Conservation (phyloP, 1,284 basidiomycete species). For the Cutaneotrichosporon sp. region DNA sequence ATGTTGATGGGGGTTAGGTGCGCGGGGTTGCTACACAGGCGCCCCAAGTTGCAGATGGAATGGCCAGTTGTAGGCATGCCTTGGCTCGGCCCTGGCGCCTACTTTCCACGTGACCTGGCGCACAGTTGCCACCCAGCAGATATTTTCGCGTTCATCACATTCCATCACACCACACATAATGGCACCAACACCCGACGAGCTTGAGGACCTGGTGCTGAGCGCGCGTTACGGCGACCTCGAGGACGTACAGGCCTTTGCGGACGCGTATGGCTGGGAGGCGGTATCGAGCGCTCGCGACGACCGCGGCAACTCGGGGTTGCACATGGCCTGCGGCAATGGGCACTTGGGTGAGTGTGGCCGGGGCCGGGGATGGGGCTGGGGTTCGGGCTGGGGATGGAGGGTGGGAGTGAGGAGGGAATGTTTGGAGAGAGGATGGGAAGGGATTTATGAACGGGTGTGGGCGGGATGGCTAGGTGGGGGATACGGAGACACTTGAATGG, state of each 20-base stretch:
- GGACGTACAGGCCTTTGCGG: conserved; percentile 67
- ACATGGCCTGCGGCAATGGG: conserved; percentile 83
- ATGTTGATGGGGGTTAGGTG: background rate
- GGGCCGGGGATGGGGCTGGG: no score
- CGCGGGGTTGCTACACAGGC: no score
- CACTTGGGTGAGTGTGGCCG: conserved; percentile 65
- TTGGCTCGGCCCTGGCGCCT: background rate
- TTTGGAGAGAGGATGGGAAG: background rate
- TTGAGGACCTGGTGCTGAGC: conserved; percentile 73
- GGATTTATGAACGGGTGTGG: no score
- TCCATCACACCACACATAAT: conserved; percentile 12
- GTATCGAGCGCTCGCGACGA: conserved; percentile 66
- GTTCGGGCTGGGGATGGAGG: no score
- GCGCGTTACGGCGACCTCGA: conserved; percentile 81
- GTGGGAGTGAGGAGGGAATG: no score
- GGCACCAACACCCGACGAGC: conserved; percentile 58
- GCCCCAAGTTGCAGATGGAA: background rate
- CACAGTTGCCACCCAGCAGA: conserved; percentile 10
- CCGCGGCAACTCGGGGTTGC: conserved; percentile 71
- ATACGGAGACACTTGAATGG: no score
- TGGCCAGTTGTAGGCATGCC: background rate
- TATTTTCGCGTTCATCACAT: background rate
- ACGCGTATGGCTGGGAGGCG: conserved; percentile 60
- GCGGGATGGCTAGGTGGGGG: no score
- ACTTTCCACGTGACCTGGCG: background rate